A percentile compares a stretch with the other conserved stretches of the same genome.
Conservation (phyloP, 108 stramenopile genomes). For the Heterococcus sp. region DNA sequence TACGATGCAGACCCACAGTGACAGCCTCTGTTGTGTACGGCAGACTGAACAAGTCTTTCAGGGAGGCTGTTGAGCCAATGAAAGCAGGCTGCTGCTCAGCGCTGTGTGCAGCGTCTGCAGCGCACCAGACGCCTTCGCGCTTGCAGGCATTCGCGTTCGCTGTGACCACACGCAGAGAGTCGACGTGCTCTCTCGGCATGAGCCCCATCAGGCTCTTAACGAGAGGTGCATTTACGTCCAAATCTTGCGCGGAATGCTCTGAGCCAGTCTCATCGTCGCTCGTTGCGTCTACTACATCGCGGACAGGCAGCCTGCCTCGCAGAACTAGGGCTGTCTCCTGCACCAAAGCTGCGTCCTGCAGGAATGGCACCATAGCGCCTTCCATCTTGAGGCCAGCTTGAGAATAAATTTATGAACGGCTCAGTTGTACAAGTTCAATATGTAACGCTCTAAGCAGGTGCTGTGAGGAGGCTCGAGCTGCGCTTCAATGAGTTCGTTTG, state of each 20-base stretch:
- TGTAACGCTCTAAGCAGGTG: no score
- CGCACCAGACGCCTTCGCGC: neutral
- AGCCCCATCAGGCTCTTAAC: neutral
- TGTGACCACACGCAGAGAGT: neutral
- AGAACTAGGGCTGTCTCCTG: no score
- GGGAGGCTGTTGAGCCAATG: conserved; percentile 24
- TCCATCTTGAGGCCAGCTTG: no score
- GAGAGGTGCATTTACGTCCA: neutral
- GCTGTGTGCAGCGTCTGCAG: neutral
- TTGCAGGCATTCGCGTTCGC: neutral
- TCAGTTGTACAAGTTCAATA: no score
- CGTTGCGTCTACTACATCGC: neutral
- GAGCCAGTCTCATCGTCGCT: neutral
- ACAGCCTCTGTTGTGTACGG: conserved; percentile 35
- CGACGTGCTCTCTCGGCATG: neutral
- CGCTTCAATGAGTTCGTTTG: no score
- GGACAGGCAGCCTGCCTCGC: no score
- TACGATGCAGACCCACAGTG: conserved; percentile 32
- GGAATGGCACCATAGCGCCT: no score
- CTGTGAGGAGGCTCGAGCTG: no score
- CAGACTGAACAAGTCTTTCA: conserved; percentile 28
- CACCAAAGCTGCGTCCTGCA: no score
- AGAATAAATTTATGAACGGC: no score
- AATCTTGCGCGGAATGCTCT: neutral
- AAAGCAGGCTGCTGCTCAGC: conserved; percentile 3